These are phyloP conservation scores for Mycena rebaudengoi DNA, from an alignment of 768 basidiomycete species.

Conservation along the genomic window DNA sequence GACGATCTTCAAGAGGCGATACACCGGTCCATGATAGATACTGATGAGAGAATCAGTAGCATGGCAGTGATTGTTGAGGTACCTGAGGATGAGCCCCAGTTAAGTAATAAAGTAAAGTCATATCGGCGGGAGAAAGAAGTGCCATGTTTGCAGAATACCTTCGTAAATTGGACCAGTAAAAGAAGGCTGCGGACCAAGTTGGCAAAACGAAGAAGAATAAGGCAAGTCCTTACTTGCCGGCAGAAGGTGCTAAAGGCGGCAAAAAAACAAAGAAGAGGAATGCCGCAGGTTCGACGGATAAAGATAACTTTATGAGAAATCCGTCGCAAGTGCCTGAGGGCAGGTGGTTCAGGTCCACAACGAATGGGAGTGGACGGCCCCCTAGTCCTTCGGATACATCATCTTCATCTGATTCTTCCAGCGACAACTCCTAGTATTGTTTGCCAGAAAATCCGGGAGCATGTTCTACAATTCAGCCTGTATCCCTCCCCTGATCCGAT, in stretches of 20 bases:
- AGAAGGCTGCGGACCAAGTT: neutral
- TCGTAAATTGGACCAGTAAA: neutral
- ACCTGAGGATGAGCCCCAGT: neutral
- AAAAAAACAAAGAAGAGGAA: neutral
- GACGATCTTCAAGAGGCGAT: neutral
- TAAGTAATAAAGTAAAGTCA: neutral
- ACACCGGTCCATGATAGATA: neutral
- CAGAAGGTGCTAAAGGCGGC: neutral
- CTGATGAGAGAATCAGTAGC: neutral
- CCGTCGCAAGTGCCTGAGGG: constrained; percentile 6
- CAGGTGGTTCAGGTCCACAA: constrained; percentile 5
- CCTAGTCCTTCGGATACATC: neutral
- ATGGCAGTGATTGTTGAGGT: constrained; percentile 10
- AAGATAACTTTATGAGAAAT: neutral
- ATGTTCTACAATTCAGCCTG: too few species aligned
- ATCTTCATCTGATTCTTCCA: too few species aligned
- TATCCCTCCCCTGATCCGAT: too few species aligned
- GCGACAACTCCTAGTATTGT: too few species aligned
- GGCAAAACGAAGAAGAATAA: neutral
- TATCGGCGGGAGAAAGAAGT: neutral
- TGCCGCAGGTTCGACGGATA: neutral
- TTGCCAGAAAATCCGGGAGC: too few species aligned
- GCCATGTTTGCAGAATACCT: neutral
- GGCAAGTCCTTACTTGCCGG: neutral
- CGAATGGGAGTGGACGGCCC: neutral